Evolutionary conservation across 176 grass and related monocot genomes (phyloP), one percentile per base, ranked within the genome.

Genomic region (Aechmea fasciata): DNA sequence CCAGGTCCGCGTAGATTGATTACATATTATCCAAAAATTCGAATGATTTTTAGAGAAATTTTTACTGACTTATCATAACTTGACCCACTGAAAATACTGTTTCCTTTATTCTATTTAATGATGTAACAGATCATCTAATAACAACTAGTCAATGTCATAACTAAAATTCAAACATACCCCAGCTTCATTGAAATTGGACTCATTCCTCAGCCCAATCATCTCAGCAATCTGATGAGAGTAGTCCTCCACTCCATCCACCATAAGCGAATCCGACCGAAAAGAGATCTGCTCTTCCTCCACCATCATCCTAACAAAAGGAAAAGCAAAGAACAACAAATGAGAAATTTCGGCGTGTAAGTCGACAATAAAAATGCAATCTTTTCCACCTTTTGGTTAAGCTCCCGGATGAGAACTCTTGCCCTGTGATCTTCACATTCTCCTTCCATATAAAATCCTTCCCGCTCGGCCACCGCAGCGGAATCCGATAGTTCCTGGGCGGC

Each of bases 231-330:
- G 95, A 82, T 99, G 95, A 0, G 90, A 81, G 63, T 99, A 99
- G 76, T 99, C 94, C 65, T 93, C 94, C 51, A 99, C 89, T 47
- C 94, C 94, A 14, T 99, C 90, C 13, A 91, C 69, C 94, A 99
- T 84, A 26, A 93, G 79, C 1, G 94, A 86, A 63, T 90, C 90
- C 2, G 94, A 88, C 49, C 79, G 86, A 52, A 99, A 99, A 14
- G 94, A 99, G 68, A 99, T 90, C 75, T 99, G 94, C 67, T 99
- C 94, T 88, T 99, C 94, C 66, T 99, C 94, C 29, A 99, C 90
- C 94, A 99, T 99, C 94, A 99, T 99, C 82, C 94, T 99, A 69
- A 50, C 71, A 78, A 73, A 86, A 23, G 9, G 57, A 33, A 49
- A 75, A 75, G 51, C 55, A 41, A 70, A 49, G 22, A 28, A 78